phyloP scores from a whole-genome alignment of 768 basidiomycete species.

The Cystobasidium ongulense region DNA sequence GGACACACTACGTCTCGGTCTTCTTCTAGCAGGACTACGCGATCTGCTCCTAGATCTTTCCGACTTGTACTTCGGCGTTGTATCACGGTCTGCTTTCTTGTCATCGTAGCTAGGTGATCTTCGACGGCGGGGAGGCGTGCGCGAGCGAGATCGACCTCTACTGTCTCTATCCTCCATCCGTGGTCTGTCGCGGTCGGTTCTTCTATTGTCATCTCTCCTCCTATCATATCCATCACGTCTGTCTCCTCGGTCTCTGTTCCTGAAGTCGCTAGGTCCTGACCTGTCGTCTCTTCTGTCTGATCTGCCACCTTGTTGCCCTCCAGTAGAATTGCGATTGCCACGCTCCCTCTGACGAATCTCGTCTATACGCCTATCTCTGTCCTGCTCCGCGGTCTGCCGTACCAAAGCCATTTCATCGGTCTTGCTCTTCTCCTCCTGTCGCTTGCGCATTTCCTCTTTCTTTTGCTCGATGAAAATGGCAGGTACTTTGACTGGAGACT shows the following conservation, averaged over 20 bases:
- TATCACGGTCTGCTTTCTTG: neutral
- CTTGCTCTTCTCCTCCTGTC: conserved; percentile 51
- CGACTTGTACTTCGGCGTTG: neutral
- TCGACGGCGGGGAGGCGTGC: conserved; percentile 12
- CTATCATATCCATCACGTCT: neutral
- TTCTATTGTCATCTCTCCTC: neutral
- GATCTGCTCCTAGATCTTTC: conserved; percentile 12
- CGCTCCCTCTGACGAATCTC: conserved; percentile 49
- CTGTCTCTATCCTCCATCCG: neutral
- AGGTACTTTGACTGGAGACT: conserved; percentile 78
- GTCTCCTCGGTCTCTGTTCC: conserved; percentile 16
- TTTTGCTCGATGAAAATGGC: conserved; percentile 82
- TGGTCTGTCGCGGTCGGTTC: neutral
- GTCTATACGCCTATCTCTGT: conserved; percentile 54
- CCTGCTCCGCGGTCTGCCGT: conserved; percentile 50
- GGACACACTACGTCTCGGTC: neutral
- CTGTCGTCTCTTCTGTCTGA: neutral
- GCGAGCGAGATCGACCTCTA: conserved; percentile 23
- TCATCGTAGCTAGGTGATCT: neutral
- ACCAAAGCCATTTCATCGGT: conserved; percentile 48
- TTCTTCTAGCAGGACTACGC: neutral
- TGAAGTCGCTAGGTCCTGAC: neutral
- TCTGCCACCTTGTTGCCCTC: neutral
- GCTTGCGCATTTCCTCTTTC: conserved; percentile 75
- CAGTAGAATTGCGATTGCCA: neutral